Percentiles rank a stretch among this genome's conserved stretches.
Evolutionary conservation across 306 rosid genomes (phyloP).

Genomic region (Mucuna pruriens): DNA sequence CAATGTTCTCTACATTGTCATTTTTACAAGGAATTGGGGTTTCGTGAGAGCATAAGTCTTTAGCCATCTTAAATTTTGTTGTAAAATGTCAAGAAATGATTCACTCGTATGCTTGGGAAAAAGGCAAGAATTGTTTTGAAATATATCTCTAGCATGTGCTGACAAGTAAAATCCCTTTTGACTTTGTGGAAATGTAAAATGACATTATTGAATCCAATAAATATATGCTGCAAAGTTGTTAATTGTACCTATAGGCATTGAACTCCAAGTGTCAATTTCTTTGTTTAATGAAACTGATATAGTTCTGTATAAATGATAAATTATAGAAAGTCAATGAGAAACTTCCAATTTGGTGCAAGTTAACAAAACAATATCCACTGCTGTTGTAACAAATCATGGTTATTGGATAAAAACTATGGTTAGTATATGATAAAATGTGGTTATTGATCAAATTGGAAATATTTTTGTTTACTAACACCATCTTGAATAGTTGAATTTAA

Average conservation of each 20-base stretch:
- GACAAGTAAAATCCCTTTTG: neutral
- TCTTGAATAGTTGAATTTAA: neutral
- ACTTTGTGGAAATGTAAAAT: constrained; percentile 22
- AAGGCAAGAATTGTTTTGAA: neutral
- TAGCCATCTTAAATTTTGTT: constrained; percentile 21
- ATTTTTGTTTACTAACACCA: constrained; percentile 3
- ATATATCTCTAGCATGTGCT: neutral
- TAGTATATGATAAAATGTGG: neutral
- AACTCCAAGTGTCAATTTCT: constrained; percentile 16
- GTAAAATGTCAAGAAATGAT: constrained; percentile 11
- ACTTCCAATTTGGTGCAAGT: constrained; percentile 18
- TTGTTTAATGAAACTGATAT: constrained; percentile 1
- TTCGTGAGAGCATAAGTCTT: neutral
- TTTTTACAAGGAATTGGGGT: constrained; percentile 12
- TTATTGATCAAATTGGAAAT: neutral
- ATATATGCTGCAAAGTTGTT: constrained; percentile 12
- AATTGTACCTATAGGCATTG: neutral
- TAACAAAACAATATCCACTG: neutral
- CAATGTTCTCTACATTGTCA: constrained; percentile 27
- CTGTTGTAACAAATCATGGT: constrained; percentile 4
- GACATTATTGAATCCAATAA: neutral
- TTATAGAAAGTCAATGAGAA: constrained; percentile 26
- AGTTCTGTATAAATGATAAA: constrained; percentile 28
- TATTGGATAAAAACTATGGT: constrained; percentile 14
- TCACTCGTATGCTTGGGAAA: constrained; percentile 11